Base-by-base conservation (phyloP, 2,329 filamentous ascomycete species). In the Botrytis cinerea region DNA sequence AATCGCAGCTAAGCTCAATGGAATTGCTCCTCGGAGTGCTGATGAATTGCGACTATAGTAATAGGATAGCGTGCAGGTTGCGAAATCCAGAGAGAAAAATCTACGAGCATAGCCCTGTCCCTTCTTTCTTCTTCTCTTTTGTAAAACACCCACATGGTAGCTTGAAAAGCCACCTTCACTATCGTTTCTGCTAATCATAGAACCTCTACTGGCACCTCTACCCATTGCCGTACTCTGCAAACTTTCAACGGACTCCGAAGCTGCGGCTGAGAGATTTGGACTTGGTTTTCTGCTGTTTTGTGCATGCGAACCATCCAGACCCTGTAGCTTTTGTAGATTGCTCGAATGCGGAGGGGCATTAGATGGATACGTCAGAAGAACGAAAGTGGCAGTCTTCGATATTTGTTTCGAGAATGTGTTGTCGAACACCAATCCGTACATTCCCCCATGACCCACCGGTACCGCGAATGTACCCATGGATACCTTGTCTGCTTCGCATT, bases 381-480 rank as follows among this genome's bases (percentile, higher is more conserved):
- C 95, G 80, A 99, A 93, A 12, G 95, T 98, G 32, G 94, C 94
- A 45, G 92, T 97, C 84, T 99, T 99, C 71, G 95, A 96, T 60
- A 93, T 91, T 82, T 92, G 93, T 84, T 98, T 98, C 74, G 95
- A 97, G 82, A 99, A 99, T 43, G 96, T 99, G 81, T 99, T 99
- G 88, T 99, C 96, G 80, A 99, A 97, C 46, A 98, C 94, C 75
- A 99, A 86, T 73, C 95, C 96, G 81, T 97, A 99, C 89, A 97
- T 98, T 80, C 96, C 96, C 38, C 91, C 93, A 76, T 96, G 90
- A 48, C 90, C 90, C 12, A 85, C 80, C 0, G 85, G 85, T 38
- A 98, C 93, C 80, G 97, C 92, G 81, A 94, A 93, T 32, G 91
- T 96, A 46, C 95, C 96, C 82, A 95, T 94, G 32, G 93, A 93